Evolutionary conservation across 2,329 filamentous ascomycete species (phyloP).

Genomic region (Microascus cirrosus): DNA sequence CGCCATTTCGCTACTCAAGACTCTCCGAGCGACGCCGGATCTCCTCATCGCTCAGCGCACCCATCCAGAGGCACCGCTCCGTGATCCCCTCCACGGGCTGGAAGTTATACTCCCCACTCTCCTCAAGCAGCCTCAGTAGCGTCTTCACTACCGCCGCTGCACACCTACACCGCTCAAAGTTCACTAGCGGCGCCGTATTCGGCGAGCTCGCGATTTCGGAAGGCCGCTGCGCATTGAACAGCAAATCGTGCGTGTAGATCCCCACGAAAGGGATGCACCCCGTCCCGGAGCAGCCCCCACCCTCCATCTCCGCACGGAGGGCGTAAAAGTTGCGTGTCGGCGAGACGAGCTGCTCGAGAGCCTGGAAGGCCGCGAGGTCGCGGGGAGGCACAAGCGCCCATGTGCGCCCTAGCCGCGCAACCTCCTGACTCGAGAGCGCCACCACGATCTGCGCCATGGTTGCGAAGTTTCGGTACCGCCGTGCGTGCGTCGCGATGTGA

Average conservation of each 20-base stretch:
- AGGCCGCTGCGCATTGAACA: constrained; percentile 71
- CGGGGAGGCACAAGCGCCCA: constrained; percentile 58
- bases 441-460: constrained; percentile 74
- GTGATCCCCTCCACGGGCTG: constrained; percentile 66
- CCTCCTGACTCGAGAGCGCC: constrained; percentile 62
- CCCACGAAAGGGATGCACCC: constrained; percentile 80
- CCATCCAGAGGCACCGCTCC: constrained; percentile 77
- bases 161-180: constrained; percentile 72
- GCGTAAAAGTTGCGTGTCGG: constrained; percentile 69
- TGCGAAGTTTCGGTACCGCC: constrained; percentile 69
- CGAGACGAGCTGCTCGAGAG: constrained; percentile 63
- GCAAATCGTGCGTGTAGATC: constrained; percentile 72
- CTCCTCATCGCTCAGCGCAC: constrained; percentile 64
- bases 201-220: constrained; percentile 61
- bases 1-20: constrained; percentile 25
- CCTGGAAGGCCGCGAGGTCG: constrained; percentile 54
- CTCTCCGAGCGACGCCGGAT: constrained; percentile 46
- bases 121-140: constrained; percentile 65
- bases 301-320: constrained; percentile 71
- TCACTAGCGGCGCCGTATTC: constrained; percentile 58
- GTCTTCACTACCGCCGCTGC: constrained; percentile 72
- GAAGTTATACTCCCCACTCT: constrained; percentile 64
- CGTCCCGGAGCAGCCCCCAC: constrained; percentile 33
- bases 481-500: constrained; percentile 67
- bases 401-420: constrained; percentile 55